phyloP scores from a whole-genome alignment of 2,329 filamentous ascomycete genomes.

The Fusarium dimerum region DNA sequence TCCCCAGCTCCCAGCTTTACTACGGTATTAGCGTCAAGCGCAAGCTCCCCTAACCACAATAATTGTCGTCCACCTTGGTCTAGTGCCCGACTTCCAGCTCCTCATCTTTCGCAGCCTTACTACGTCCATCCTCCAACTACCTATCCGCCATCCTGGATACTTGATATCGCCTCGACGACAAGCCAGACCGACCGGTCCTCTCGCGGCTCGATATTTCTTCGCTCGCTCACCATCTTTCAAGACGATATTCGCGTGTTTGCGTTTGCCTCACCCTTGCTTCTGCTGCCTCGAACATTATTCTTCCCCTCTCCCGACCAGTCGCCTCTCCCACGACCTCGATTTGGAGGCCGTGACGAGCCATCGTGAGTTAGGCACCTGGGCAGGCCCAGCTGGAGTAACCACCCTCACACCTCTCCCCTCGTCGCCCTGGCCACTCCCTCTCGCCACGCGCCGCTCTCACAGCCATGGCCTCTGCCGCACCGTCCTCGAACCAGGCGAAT shows the following conservation, averaged over 20 bases:
- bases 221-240: not conserved
- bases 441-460: slow-evolving; percentile 14
- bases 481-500: slow-evolving; percentile 35
- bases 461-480: slow-evolving; percentile 40
- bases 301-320: slow-evolving; percentile 4
- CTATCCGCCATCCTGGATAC: slow-evolving; percentile 3
- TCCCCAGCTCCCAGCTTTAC: slow-evolving; percentile 18
- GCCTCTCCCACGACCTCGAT: slow-evolving; percentile 14
- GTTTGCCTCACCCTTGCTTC: not conserved
- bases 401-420: slow-evolving; percentile 16
- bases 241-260: not conserved
- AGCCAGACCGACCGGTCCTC: slow-evolving; percentile 17
- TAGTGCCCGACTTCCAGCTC: slow-evolving; percentile 21
- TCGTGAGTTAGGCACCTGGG: slow-evolving; percentile 31
- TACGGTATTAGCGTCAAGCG: not conserved
- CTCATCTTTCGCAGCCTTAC: slow-evolving; percentile 10
- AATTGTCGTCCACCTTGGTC: not conserved
- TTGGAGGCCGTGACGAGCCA: slow-evolving; percentile 24
- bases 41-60: not conserved
- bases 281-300: not conserved
- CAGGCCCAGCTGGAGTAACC: slow-evolving; percentile 27
- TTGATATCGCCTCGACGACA: slow-evolving; percentile 1
- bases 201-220: not conserved
- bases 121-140: slow-evolving; percentile 11
- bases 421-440: slow-evolving; percentile 8